These are phyloP conservation scores for Epithemia pelagica DNA, from an alignment of 108 stramenopile genomes.

Conservation along the genomic window DNA sequence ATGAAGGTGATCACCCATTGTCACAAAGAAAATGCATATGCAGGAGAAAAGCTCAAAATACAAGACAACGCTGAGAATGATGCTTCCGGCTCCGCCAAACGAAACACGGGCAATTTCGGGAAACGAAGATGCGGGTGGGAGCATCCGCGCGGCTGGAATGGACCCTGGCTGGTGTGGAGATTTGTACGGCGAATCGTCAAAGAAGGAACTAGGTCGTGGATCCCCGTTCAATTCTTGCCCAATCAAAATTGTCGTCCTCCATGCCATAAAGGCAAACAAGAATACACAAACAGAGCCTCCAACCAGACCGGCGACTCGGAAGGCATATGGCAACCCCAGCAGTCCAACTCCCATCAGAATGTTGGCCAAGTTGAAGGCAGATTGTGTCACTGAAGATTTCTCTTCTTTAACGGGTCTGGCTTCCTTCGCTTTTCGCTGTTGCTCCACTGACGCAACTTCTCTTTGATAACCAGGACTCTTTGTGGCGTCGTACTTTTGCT, in stretches of 20 bases:
- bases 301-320: conserved; percentile 50
- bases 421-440: conserved; percentile 11
- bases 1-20: conserved; percentile 66
- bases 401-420: conserved; percentile 11
- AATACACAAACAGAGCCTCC: conserved; percentile 36
- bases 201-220: conserved; percentile 46
- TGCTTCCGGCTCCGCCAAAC: conserved; percentile 50
- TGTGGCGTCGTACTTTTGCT: conserved; percentile 14
- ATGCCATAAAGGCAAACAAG: conserved; percentile 25
- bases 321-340: conserved; percentile 62
- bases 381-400: conserved; percentile 52
- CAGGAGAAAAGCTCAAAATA: conserved; percentile 84
- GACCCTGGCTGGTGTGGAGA: conserved; percentile 36
- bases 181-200: conserved; percentile 47
- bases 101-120: conserved; percentile 71
- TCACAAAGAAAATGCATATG: conserved; percentile 68
- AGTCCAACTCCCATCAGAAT: conserved; percentile 81
- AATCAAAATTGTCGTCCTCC: conserved; percentile 71
- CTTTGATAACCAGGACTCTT: conserved; percentile 22
- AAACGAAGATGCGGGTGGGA: conserved; percentile 52
- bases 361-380: conserved; percentile 70
- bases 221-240: conserved; percentile 74
- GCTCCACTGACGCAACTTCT: conserved; percentile 16
- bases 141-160: conserved; percentile 40
- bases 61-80: conserved; percentile 49